These are phyloP conservation scores for Saxophila tyrrhenica DNA, from an alignment of 495 filamentous ascomycete genomes.

Conservation along the genomic window DNA sequence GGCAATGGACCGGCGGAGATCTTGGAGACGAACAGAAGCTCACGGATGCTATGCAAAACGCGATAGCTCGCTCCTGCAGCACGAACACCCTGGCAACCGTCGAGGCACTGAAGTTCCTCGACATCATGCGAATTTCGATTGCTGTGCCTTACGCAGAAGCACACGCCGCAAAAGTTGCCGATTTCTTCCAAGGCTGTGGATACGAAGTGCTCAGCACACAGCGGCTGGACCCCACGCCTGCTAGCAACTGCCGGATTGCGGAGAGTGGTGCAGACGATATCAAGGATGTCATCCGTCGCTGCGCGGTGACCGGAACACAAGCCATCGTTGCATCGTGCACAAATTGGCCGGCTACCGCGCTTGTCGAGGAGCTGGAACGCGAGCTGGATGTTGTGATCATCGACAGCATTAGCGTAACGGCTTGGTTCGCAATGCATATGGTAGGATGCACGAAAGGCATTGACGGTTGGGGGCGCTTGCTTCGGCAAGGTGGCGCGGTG, in stretches of 20 bases:
- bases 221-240: neutral
- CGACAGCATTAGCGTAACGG: constrained; percentile 12
- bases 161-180: neutral
- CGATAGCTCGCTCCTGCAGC: constrained; percentile 3
- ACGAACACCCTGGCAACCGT: constrained; percentile 12
- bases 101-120: neutral
- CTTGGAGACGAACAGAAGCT: constrained; percentile 4
- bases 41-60: constrained; percentile 2
- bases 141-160: constrained; percentile 8
- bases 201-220: neutral
- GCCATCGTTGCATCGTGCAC: constrained; percentile 10
- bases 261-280: neutral
- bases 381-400: neutral
- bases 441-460: neutral
- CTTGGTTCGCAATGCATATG: constrained; percentile 6
- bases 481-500: neutral
- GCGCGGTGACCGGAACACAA: neutral
- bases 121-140: neutral
- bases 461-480: neutral
- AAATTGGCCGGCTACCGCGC: constrained; percentile 8
- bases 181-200: constrained; percentile 2
- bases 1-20: constrained; percentile 6
- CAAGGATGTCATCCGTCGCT: neutral
- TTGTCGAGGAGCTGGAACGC: constrained; percentile 4
- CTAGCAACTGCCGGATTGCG: constrained; percentile 4